Evolutionary conservation across 179 eudicot species (phyloP), one percentile per base, ranked within the genome.

Genomic region (Corrigiola litoralis): DNA sequence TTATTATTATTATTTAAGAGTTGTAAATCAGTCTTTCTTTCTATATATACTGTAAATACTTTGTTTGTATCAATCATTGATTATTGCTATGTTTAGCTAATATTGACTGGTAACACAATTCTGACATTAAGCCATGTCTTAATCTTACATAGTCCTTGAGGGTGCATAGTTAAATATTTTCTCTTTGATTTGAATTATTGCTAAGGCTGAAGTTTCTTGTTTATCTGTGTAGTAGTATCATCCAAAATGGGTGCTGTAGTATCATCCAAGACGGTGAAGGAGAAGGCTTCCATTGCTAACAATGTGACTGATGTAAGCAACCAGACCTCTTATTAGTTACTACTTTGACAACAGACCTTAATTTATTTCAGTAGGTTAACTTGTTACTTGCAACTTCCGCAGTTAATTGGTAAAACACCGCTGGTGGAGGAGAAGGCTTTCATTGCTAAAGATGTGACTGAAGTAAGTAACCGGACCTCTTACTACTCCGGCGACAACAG

Each of bases 401-500:
- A 85, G 90, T 79, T 89, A 75, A 74, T 89, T 62, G 96, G 96
- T 12, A 87, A 81, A 2, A 89, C 96, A 12, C 96, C 96, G 28
- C n/a, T 75, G 83, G 84, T 82, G 45, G 80, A 73, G 63, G 76
- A 75, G 53, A 82, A 76, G 69, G 36, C 58, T 75, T 76, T 52
- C 38, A 84, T 88, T 56, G 96, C 96, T 23, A 86, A 86, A 73
- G 92, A 89, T 77, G 84, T 89, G 62, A 86, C 92, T 25, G 92
- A 86, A 78, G 96, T 86, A 77, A 80, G 89, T 60, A 36, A 20
- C 42, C 6, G 2, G 36, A 10, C 1, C 46, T 36, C 0, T 41
- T 59, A 27, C 6, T 32, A 7, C 24, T 14, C 20, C 31, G 40
- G 18, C 28, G 31, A 25, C 33, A 13, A 24, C 61, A 38, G 28